Base-by-base conservation (phyloP, 2,329 filamentous ascomycete species). In the Fusarium falciforme region DNA sequence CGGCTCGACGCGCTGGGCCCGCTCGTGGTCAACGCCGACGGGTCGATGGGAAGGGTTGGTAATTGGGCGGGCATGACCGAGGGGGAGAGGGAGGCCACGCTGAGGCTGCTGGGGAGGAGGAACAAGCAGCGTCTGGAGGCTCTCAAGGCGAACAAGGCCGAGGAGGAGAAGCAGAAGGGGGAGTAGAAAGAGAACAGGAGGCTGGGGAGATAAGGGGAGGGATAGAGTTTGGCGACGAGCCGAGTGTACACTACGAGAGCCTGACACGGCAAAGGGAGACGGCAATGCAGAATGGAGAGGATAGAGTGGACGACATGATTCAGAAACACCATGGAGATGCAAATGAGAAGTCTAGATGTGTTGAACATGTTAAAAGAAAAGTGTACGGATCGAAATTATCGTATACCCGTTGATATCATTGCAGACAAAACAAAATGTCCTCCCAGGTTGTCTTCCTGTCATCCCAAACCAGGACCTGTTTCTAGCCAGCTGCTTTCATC, bases 41-140 rank as follows among this genome's bases (percentile, higher is more conserved):
- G 93, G 22, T 91, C 91, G 10, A 81, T 94, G 75, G 91, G 90
- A 66, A 88, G 93, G 36, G 93, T 95, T 76, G 83, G 87, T 38
- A 95, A 95, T 81, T 95, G 93, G 93, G 85, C 84, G 10, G 84
- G 91, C 73, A 94, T 95, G 93, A 88, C 89, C 3, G 89, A 90
- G 29, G 86, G 90, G 8, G 93, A 95, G 85, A 87, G 85, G 80
- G 83, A 89, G 79, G 93, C 90, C 77, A 93, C 93, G 40, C 73
- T 94, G 79, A 86, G 90, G 54, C 83, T 94, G 57, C 79, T 95
- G 75, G 89, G 90, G 11, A 92, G 89, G 86, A 85, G 93, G 79
- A 95, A 95, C 79, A 87, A 91, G 83, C 74, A 87, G 77, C 84
- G 93, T 16, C 79, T 92, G 73, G 89, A 87, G 58, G 86, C 83